Percentiles rank a stretch among this genome's conserved stretches.
Evolutionary conservation across 371 early-diverging fungal species (phyloP).

Genomic region (Lichtheimia ramosa): DNA sequence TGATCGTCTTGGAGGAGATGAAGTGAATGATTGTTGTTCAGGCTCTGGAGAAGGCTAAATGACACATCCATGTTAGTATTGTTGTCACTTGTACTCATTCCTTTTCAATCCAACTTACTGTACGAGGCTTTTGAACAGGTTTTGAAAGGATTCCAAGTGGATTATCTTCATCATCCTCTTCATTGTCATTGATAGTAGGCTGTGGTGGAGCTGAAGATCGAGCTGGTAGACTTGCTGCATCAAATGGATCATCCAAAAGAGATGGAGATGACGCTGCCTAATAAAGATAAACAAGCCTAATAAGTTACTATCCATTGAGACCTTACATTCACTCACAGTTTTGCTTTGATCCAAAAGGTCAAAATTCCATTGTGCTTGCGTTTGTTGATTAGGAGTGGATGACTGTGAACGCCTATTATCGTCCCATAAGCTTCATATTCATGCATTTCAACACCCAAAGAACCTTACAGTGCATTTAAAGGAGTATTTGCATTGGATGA

Average conservation of each 20-base stretch:
- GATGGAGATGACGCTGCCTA: conserved; percentile 5
- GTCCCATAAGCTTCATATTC: too few species aligned
- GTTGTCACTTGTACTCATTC: too few species aligned
- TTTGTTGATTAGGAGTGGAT: conserved; percentile 1
- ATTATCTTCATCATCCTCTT: conserved; percentile 34
- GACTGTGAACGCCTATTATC: too few species aligned
- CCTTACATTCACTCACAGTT: not conserved
- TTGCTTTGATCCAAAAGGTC: conserved; percentile 43
- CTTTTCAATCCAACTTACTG: not conserved
- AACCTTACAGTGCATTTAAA: conserved; percentile 52
- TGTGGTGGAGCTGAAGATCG: conserved; percentile 8
- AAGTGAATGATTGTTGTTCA: not conserved
- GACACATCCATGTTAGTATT: too few species aligned
- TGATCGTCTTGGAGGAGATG: not conserved
- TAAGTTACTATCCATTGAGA: not conserved
- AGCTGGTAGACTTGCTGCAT: conserved; percentile 24
- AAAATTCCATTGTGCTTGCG: conserved; percentile 51
- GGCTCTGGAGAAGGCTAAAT: conserved; percentile 1
- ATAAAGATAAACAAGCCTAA: not conserved
- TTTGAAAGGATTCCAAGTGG: conserved; percentile 43
- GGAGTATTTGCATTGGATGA: conserved; percentile 22
- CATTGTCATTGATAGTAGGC: not conserved
- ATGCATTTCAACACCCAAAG: too few species aligned
- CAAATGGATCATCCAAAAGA: conserved; percentile 39
- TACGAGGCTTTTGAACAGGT: conserved; percentile 15